Base-by-base conservation (phyloP, 768 basidiomycete genomes). In the Rhodocollybia butyracea region DNA sequence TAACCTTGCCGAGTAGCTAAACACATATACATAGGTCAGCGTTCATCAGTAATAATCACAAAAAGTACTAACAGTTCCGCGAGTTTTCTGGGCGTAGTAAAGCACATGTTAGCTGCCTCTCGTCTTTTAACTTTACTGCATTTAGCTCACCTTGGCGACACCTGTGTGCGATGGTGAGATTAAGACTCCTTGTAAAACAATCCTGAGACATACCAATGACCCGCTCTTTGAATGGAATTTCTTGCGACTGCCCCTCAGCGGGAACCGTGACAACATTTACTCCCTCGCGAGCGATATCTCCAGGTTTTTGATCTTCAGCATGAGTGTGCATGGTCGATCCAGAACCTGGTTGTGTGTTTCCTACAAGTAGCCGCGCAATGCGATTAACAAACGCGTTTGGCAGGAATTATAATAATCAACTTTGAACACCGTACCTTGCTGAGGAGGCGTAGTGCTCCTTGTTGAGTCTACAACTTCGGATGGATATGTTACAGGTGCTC, bases 181-280 rank as follows among this genome's bases (percentile, higher is more conserved):
- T 21, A 43, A 26, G 42, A 12, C 21, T 43, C 11, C 26, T 27
- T n/a, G 11, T 27, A 31, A 17, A 3, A 8, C 34, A 36, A 8
- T 36, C 34, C 17, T 8, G 39, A 5, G 6, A 30, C 50, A n/a
- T 30, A 51, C 51, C 51, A 27, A 52, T 52, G 3, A 52, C 51
- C 8, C 51, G 51, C 30, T 52, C 51, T 32, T 52, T 52, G 17
- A 52, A 52, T 6, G 51, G 51, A 3, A 52, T 39, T 5, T 21
- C 30, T 15, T 47, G 46, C 11, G 31, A 36, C 15, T 29, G 12
- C 6, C 50, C 50, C 1, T 40, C 17, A 3, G 51, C 12, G 3
- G 51, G 51, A 4, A 41, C 3, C 10, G 22, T 17, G 1, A 52
- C 51, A n/a, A 52, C 51, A n/a, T 52, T 52, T 1, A 32, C 39